Evolutionary conservation across 148 eudicot genomes (phyloP), one percentile per base, ranked within the genome.

Genomic region (Fagopyrum esculentum): DNA sequence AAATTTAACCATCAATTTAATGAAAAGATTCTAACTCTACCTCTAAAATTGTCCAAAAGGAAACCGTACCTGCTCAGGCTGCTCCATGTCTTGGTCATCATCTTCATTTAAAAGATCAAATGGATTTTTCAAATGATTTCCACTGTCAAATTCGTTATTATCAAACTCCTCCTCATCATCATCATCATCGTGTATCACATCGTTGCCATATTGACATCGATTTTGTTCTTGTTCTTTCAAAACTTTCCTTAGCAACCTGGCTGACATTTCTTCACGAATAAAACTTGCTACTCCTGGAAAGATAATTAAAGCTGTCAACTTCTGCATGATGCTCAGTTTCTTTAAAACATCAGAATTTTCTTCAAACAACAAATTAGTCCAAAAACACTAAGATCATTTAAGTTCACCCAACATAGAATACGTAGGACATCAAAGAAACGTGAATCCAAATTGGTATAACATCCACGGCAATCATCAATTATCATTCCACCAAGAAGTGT

Each of bases 21-120:
- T 35, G 3, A 35, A 35, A 35, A 43, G 43, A 15, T 26, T 26
- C 19, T 3, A 50, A 40, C 10, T 26, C 19, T 3, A 50, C 11
- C 35, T 19, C 22, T 35, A 43, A 75, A 72, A 35, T 50, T 10
- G 15, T 40, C 1, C 44, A 19, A 44, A 44, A 8, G 19, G 69
- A 66, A 75, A 55, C 46, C 29, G 35, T 71, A 85, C 86, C 88
- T 85, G 81, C 57, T 81, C 81, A 64, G 83, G 84, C 88, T 85
- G 81, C 57, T 81, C 81, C 60, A 60, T 12, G 48, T 78, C 80
- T 10, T 72, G 73, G 30, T 79, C 80, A 57, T 80, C 82, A 46
- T 69, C 72, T 63, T 68, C 84, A 74, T 85, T 79, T 45, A 85
- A 82, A 43, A 85, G 81, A 78, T 85, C 88, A 72, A 85, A 85